These are phyloP conservation scores for Candida glaebosa DNA, from an alignment of 805 yeast species.

Conservation along the genomic window DNA sequence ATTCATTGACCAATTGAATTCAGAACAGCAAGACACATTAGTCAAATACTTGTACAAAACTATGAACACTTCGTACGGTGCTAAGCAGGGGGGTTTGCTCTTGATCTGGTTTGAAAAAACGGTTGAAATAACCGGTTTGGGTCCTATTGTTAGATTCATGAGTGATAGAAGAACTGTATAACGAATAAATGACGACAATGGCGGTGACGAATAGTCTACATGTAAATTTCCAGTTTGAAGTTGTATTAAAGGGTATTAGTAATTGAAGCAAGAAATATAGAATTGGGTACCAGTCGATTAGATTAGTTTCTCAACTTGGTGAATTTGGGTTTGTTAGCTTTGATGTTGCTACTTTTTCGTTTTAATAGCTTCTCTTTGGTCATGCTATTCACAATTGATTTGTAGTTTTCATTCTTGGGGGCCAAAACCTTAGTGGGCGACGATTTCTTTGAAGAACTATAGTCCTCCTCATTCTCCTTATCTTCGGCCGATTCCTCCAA, in stretches of 20 bases:
- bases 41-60: constrained; percentile 83
- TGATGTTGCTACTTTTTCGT: constrained; percentile 3
- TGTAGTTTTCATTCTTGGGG: constrained; percentile 3
- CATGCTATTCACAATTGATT: constrained; percentile 3
- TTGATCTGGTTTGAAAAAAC: constrained; percentile 92
- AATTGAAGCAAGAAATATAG: not conserved
- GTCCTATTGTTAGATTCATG: constrained; percentile 81
- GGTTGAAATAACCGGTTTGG: constrained; percentile 79
- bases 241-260: not conserved
- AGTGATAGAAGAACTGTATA: constrained; percentile 72
- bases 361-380: constrained; percentile 3
- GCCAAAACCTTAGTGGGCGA: constrained; percentile 4
- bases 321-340: constrained; percentile 3
- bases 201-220: not conserved
- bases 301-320: constrained; percentile 2
- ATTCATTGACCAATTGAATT: constrained; percentile 55
- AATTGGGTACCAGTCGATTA: not conserved
- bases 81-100: constrained; percentile 80
- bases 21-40: constrained; percentile 71
- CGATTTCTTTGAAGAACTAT: not conserved
- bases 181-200: not conserved
- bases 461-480: not conserved
- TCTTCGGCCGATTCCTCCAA: not conserved
- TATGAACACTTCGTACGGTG: constrained; percentile 74
- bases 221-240: not conserved